Conservation (phyloP, 345 rosid species). For the Passiflora organensis region DNA sequence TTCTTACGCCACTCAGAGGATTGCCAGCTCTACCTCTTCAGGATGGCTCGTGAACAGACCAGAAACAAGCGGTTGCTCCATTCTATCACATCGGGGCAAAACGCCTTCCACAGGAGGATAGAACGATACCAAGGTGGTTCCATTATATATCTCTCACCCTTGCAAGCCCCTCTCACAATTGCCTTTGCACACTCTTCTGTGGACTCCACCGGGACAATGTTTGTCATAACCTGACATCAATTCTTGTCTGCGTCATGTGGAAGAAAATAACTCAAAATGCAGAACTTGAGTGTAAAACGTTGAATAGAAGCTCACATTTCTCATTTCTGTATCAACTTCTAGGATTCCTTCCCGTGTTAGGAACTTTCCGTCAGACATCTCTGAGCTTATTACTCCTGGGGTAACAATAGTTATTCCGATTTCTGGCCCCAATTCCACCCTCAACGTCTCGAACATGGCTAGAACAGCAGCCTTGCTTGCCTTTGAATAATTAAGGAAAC, state of each 20-base stretch:
- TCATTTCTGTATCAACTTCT: constrained; percentile 4
- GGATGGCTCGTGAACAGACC: neutral
- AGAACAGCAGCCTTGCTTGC: constrained; percentile 59
- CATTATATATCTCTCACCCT: constrained; percentile 13
- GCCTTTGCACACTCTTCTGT: constrained; percentile 7
- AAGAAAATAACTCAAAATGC: no score
- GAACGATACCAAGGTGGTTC: constrained; percentile 9
- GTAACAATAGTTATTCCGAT: constrained; percentile 44
- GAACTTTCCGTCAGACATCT: constrained; percentile 22
- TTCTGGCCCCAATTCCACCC: constrained; percentile 32
- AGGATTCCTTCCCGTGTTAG: neutral
- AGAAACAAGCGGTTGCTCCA: neutral
- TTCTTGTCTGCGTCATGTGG: no score
- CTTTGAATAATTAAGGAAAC: constrained; percentile 17
- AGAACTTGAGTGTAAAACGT: no score
- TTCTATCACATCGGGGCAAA: constrained; percentile 11
- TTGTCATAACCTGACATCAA: no score
- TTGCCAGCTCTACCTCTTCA: no score
- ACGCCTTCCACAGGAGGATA: neutral
- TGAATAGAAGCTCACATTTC: no score
- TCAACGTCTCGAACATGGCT: constrained; percentile 43
- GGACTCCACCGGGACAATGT: neutral
- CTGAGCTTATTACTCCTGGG: constrained; percentile 36
- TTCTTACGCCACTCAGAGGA: no score
- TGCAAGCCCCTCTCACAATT: constrained; percentile 13